Base-by-base conservation (phyloP, 179 eudicot species). In the Heliamphora pulchella region DNA sequence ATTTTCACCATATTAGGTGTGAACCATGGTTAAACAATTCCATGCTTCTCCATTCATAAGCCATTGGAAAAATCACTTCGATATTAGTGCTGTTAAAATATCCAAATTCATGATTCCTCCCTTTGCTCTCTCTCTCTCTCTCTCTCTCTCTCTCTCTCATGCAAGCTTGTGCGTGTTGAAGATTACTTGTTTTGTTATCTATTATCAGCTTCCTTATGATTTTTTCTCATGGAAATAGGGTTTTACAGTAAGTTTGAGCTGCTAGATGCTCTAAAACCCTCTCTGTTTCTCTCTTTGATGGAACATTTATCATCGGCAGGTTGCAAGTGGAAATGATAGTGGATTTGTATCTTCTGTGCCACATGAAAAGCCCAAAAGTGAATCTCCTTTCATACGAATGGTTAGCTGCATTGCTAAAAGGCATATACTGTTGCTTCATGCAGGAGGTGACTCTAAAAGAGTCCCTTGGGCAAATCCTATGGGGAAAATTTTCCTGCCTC, bases 381-480 rank as follows among this genome's bases (percentile, higher is more conserved):
- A 87, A 80, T 80, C 67, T 77, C 69, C 86, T n/a, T 54, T 78
- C 63, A 48, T 72, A 54, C 22, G 83, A 75, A 77, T 88, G 78
- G 83, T 86, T 86, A 87, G 87, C 65, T 74, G 88, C 70, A 84
- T 96, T 79, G 89, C 88, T 54, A 87, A 87, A 82, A 92, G 87
- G 81, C 97, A 96, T 85, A 89, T 96, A 78, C 82, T 96, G 55
- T 89, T 96, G 85, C 93, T 96, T 83, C 99, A 94, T 86, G 99
- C 99, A 74, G 99, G 99, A 79, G 99, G 99, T 81, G 99, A 96
- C 87, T 96, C 99, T 15, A 94, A 96, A 87, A 89, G 99, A 85
- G 98, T 96, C 68, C 99, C 99, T 31, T 96, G 98, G 99, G 99
- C 99, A 79, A 96, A 96, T 83, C 98, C 99, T 2, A 96, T 94